Evolutionary conservation across 2,329 filamentous ascomycete species (phyloP).

Genomic region (Pseudogymnoascus verrucosus): DNA sequence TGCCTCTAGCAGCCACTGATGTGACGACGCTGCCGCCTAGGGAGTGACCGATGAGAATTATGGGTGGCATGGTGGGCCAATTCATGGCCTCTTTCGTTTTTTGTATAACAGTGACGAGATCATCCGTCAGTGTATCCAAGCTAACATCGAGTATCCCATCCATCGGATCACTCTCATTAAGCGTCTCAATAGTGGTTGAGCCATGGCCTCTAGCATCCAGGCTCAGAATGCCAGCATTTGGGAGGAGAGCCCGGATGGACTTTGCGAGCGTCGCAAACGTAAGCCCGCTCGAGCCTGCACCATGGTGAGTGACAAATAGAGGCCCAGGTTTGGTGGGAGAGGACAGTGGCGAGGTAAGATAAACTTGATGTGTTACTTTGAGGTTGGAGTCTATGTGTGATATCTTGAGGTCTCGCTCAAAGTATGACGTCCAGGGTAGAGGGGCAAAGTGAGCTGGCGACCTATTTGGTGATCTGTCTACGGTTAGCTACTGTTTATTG

Average conservation of each 20-base stretch:
- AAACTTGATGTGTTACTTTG: conserved; percentile 68
- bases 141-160: conserved; percentile 53
- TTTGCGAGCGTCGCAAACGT: conserved; percentile 78
- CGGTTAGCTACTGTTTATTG: conserved; percentile 1
- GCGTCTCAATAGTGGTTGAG: conserved; percentile 45
- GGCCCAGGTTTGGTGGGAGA: conserved; percentile 67
- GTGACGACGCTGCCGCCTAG: conserved; percentile 88
- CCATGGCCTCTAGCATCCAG: conserved; percentile 85
- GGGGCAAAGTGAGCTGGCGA: conserved; percentile 27
- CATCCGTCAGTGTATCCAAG: conserved; percentile 62
- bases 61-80: conserved; percentile 65
- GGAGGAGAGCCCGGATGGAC: conserved; percentile 69
- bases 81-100: conserved; percentile 59
- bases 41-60: conserved; percentile 84
- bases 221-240: conserved; percentile 74
- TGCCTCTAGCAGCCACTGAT: conserved; percentile 62
- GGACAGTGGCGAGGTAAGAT: conserved; percentile 79
- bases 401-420: conserved; percentile 78
- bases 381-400: conserved; percentile 35
- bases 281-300: conserved; percentile 84
- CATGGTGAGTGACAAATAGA: conserved; percentile 89
- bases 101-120: conserved; percentile 62
- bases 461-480: conserved; percentile 24
- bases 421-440: conserved; percentile 75
- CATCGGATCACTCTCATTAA: conserved; percentile 23